A percentile compares a stretch with the other conserved stretches of the same genome.
These are phyloP conservation scores for Xylaria nigripes DNA, from an alignment of 495 filamentous ascomycete species.

Conservation along the genomic window DNA sequence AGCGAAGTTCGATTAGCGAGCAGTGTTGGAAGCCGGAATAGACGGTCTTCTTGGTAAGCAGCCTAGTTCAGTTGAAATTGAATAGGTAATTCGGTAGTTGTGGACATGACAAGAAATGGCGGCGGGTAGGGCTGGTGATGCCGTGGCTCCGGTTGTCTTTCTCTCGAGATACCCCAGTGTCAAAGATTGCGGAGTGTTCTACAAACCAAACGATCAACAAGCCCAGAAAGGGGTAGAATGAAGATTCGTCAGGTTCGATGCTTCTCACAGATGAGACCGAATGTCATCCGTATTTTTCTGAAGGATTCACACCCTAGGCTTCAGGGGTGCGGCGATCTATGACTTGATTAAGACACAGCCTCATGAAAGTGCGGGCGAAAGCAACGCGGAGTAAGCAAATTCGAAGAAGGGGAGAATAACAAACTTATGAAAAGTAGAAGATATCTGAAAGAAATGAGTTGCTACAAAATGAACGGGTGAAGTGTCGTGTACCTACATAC, in stretches of 20 bases:
- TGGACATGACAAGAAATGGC: constrained; percentile 2
- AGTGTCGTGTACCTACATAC: neutral
- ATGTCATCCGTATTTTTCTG: constrained; percentile 6
- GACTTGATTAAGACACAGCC: neutral
- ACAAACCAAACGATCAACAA: neutral
- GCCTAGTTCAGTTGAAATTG: constrained; percentile 4
- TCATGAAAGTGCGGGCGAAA: neutral
- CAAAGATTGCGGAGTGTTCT: neutral
- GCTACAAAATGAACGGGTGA: neutral
- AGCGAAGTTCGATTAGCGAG: no score
- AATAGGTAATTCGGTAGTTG: neutral
- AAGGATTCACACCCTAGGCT: constrained; percentile 8
- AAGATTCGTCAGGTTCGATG: neutral
- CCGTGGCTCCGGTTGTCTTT: neutral
- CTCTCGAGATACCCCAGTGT: neutral
- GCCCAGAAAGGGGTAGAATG: neutral
- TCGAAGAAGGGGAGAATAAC: neutral
- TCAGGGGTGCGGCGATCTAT: constrained; percentile 5
- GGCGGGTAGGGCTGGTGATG: neutral
- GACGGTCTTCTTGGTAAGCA: constrained; percentile 1
- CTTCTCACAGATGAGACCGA: neutral
- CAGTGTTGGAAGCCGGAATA: constrained; percentile 1
- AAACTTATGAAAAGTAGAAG: neutral
- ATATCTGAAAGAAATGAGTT: neutral
- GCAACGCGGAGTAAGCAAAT: neutral